Percentiles rank a stretch among this genome's conserved stretches.
phyloP scores from a whole-genome alignment of 176 grass and related monocot species.

The Aegilops sharonensis region DNA sequence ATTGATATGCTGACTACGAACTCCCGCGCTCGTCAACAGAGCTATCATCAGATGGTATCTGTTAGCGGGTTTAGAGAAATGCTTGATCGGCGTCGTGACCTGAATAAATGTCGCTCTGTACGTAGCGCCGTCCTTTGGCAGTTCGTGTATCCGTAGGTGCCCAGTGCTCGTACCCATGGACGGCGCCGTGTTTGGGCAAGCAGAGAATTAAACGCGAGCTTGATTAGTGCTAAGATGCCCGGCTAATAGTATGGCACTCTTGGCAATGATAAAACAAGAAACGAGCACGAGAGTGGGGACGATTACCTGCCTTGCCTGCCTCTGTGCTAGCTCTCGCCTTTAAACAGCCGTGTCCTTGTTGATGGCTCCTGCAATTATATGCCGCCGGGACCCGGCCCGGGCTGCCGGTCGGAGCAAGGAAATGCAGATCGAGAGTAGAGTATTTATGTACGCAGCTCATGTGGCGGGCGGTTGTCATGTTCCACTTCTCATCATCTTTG shows the following conservation, averaged over 20 bases:
- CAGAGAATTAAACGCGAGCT: neutral
- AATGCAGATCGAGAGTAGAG: neutral
- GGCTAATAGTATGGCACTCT: neutral
- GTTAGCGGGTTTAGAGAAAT: no score
- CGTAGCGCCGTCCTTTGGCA: no score
- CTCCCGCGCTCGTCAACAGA: no score
- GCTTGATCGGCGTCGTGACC: no score
- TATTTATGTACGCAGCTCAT: slow-evolving; percentile 26
- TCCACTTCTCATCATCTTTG: no score
- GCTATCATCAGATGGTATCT: no score
- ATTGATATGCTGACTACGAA: no score
- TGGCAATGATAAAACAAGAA: neutral
- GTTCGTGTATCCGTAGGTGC: neutral
- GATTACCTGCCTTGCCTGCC: neutral
- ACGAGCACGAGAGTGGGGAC: neutral
- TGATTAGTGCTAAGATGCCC: neutral
- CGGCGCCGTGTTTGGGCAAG: neutral
- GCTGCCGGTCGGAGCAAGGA: neutral
- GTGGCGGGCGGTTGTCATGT: neutral
- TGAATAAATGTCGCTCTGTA: no score
- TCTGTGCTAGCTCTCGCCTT: neutral
- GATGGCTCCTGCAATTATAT: slow-evolving; percentile 8
- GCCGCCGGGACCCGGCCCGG: neutral
- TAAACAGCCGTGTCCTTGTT: neutral
- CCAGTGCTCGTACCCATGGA: neutral